Base-by-base conservation (phyloP, 129 eudicot genomes). In the Cynara cardunculus region DNA sequence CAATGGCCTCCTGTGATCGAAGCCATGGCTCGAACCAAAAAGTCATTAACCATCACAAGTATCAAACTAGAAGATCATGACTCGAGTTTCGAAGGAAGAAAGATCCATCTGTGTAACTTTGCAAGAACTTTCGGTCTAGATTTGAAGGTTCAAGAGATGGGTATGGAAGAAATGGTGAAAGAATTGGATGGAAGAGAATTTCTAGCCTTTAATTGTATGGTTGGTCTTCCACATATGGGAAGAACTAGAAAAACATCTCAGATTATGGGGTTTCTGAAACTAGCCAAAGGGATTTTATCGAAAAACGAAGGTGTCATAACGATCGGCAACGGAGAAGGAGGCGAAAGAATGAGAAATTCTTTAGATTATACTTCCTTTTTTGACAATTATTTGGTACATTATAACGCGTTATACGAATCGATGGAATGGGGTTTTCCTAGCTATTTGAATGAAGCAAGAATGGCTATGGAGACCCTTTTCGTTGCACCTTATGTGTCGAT, bases 1-100 rank as follows among this genome's bases (percentile, higher is more conserved):
- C 97, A 91, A 78, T 91, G 93, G 97, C 85, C 93, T 64, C 83
- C 86, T 0, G 28, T 89, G 25, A 86, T 91, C 16, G 93, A 91
- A 78, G 89, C 89, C 77, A 70, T 91, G 27, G 75, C 89, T 61
- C 22, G 77, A 31, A 27, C 71, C 46, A 61, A 74, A 65, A 87
- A 74, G 73, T 80, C 74, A 2, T 24, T 91, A 31, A 87, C 53
- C 79, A 65, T 91, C 73, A 89, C 90, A 80, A 86, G 89, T 22
- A 12, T 91, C 5, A 86, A 65, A 83, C 44, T 67, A 18, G 89
- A 86, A 66, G 89, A 89, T 19, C 78, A 80, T 25, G 68, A 68
- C 13, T 80, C 84, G 61, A 39, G 37, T 1, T 84, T 86, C 46
- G 89, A 84, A 62, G 80, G 80, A 34, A 85, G 87, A 1, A 87